A percentile compares a stretch with the other conserved stretches of the same genome.
Evolutionary conservation across 495 filamentous ascomycete species (phyloP).

Genomic region (Podospora conica): DNA sequence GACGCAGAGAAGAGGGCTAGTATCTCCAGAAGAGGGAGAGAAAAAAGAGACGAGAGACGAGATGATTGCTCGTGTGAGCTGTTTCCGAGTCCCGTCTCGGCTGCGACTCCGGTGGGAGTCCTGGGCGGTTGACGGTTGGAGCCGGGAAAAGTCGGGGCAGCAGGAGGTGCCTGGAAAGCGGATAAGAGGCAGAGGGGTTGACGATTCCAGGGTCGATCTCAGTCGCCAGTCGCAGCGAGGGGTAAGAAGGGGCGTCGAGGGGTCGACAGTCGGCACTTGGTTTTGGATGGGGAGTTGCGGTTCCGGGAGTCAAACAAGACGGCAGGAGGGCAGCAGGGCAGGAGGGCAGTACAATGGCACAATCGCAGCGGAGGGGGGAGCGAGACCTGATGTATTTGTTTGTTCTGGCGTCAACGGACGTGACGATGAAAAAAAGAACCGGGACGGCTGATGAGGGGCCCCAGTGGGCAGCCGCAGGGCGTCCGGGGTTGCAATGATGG

Average conservation of each 20-base stretch:
- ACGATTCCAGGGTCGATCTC: background rate
- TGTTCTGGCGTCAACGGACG: background rate
- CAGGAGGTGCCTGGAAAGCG: background rate
- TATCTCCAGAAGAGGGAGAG: background rate
- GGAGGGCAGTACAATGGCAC: background rate
- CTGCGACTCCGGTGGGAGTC: constrained; percentile 1
- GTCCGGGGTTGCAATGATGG: background rate
- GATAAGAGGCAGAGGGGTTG: background rate
- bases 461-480: background rate
- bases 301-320: too few species aligned
- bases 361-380: background rate
- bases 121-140: background rate
- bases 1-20: background rate
- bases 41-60: background rate
- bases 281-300: background rate
- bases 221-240: background rate
- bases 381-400: background rate
- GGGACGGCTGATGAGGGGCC: too few species aligned
- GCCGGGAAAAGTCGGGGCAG: constrained; percentile 8
- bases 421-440: background rate
- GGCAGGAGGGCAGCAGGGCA: background rate
- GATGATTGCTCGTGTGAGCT: constrained; percentile 28
- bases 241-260: background rate
- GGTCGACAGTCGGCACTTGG: background rate
- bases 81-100: constrained; percentile 14